Conservation (phyloP, 768 basidiomycete species). For the Rhizopogon rudus region DNA sequence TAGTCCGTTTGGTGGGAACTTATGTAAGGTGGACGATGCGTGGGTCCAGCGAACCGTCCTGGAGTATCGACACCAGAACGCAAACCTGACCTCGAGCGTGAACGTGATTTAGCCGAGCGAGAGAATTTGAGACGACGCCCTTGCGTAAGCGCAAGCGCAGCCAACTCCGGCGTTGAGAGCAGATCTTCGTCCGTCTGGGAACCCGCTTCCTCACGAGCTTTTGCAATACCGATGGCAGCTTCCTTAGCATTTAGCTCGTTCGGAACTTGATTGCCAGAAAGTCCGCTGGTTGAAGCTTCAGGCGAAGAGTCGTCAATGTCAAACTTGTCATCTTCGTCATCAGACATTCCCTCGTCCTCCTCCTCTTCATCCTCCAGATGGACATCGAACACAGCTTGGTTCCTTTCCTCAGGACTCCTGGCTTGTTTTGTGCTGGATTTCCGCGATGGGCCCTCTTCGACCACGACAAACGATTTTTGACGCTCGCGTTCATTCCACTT, state of each 20-base stretch:
- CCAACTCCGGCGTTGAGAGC: constrained; percentile 21
- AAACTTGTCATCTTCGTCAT: constrained; percentile 73
- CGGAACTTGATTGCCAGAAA: constrained; percentile 1
- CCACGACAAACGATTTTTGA: constrained; percentile 97
- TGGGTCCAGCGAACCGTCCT: constrained; percentile 49
- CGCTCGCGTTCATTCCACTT: constrained; percentile 99
- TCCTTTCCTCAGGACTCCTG: constrained; percentile 4
- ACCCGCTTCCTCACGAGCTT: constrained; percentile 20
- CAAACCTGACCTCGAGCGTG: constrained; percentile 30
- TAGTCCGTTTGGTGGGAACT: constrained; percentile 8
- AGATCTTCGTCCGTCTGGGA: constrained; percentile 23
- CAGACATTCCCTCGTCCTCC: constrained; percentile 40
- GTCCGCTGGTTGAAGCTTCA: constrained; percentile 32
- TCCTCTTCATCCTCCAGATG: constrained; percentile 42
- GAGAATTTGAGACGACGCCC: constrained; percentile 25
- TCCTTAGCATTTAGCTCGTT: constrained; percentile 12
- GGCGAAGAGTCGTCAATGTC: constrained; percentile 91
- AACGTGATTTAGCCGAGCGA: constrained; percentile 26
- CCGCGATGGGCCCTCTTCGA: constrained; percentile 76
- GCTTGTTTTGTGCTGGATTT: constrained; percentile 23
- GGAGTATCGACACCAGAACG: constrained; percentile 63
- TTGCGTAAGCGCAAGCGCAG: constrained; percentile 28
- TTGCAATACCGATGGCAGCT: constrained; percentile 19
- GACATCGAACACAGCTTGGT: constrained; percentile 26
- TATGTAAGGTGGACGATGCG: constrained; percentile 42